A percentile compares a stretch with the other conserved stretches of the same genome.
Evolutionary conservation across 768 basidiomycete genomes (phyloP).

Genomic region (Imleria badia): DNA sequence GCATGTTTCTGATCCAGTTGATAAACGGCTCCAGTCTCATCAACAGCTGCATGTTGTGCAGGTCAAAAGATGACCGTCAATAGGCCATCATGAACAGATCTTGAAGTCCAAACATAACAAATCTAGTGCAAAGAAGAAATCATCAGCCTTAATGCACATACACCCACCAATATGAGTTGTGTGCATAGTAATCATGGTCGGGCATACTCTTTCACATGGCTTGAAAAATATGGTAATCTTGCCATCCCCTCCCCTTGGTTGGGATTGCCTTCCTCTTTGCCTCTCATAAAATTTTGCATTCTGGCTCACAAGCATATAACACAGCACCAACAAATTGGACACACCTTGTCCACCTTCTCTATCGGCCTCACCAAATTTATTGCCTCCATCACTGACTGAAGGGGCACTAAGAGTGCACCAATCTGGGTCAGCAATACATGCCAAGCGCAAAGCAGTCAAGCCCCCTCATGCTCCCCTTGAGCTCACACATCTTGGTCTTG

Average conservation of each 20-base stretch:
- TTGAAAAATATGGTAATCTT: slow-evolving; percentile 70
- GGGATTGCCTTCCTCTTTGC: slow-evolving; percentile 38
- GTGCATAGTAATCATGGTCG: slow-evolving; percentile 69
- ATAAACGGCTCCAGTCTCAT: slow-evolving; percentile 88
- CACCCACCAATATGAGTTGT: slow-evolving; percentile 80
- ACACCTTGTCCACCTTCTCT: slow-evolving; percentile 83
- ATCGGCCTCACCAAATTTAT: slow-evolving; percentile 79
- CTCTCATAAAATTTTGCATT: slow-evolving; percentile 81
- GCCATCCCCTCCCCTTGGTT: slow-evolving; percentile 32
- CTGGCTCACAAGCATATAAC: slow-evolving; percentile 87
- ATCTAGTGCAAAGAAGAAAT: slow-evolving; percentile 50
- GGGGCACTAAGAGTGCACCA: slow-evolving; percentile 70
- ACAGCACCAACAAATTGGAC: slow-evolving; percentile 72
- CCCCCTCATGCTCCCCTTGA: slow-evolving; percentile 74
- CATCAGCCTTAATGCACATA: not conserved
- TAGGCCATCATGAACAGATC: slow-evolving; percentile 89
- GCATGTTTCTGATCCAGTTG: slow-evolving; percentile 81
- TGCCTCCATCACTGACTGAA: slow-evolving; percentile 82
- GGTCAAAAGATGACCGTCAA: slow-evolving; percentile 85
- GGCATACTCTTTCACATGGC: slow-evolving; percentile 60
- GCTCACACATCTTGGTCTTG: slow-evolving; percentile 94
- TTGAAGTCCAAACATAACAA: slow-evolving; percentile 88
- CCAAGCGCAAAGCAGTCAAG: slow-evolving; percentile 80
- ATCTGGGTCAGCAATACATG: slow-evolving; percentile 75
- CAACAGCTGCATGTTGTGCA: slow-evolving; percentile 69